Evolutionary conservation across 1,139 yeast genomes (phyloP), one percentile per base, ranked within the genome.

Genomic region (Sporopachydermia cereana): DNA sequence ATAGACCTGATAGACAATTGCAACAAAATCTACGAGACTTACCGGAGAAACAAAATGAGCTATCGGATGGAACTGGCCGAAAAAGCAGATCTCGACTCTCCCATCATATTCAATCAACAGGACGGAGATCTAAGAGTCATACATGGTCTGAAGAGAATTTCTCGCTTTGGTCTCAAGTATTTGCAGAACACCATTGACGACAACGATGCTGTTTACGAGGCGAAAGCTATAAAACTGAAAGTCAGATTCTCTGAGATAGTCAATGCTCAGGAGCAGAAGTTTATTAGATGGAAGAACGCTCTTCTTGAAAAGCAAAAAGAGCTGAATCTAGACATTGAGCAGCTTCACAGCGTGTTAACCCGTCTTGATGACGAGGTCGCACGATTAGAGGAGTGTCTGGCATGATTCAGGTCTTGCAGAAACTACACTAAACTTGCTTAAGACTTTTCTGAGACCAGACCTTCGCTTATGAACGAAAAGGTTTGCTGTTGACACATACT

Each of bases 261-360:
- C 39, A 57, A 61, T 24, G 54, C 60, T 25, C 84, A 83, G 57
- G 86, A 82, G 53, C 66, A 61, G 46, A 71, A 76, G 51, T 82
- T 84, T 55, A 74, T 74, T 54, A 76, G 73, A 41, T 83, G 91
- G 89, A 77, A 77, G 51, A 61, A 60, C 44, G 77, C 74, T 2
- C 66, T 84, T 47, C 67, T 74, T 43, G 67, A 64, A 18, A 74
- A 74, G 53, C 91, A 83, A 58, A 67, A 67, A 24, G 61, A 60
- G 45, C 71, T 77, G 54, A 81, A 81, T 53, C 59, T 63, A 39
- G 85, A 77, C 48, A 71, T 81, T 49, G 77, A 74, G 48, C 55
- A 52, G 3, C 53, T 67, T 45, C 74, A 74, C 49, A 54, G 54
- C 12, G 53, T 59, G 18, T 57, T 34, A 34, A 9, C 39, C 17